Base-by-base conservation (phyloP, 2,329 filamentous ascomycete species). In the Paecilomyces variotii region DNA sequence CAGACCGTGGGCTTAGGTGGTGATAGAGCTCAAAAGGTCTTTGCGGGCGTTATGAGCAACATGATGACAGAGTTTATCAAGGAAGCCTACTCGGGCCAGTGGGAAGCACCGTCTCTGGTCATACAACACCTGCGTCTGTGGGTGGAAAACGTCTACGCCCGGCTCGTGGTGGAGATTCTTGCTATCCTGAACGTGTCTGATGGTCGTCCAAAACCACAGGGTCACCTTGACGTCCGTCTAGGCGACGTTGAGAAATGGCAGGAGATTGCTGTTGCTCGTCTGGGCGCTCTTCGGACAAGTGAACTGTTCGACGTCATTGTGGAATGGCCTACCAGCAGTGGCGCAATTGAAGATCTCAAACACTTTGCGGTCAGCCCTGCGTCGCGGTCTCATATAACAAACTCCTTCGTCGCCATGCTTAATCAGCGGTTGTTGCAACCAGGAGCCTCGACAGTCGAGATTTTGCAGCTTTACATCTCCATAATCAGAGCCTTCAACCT, bases 401-500 rank as follows among this genome's bases (percentile, higher is more conserved):
- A 74, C 3, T 76, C 75, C 53, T 87, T 87, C 64, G 77, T 78
- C 2, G 72, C 76, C 5, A 80, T 80, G 49, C 71, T 87, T 2
- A 78, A 79, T 24, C 75, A 77, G 28, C 78, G 84, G 9, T 70
- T 87, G 9, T 70, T 87, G 12, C 84, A 87, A 65, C 82, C 84
- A 3, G 86, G 85, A 7, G 84, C 84, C 2, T 86, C 84, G 9
- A 88, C 86, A 0, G 81, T 83, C 0, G 82, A 87, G 59, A 86
- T 89, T 2, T 71, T 89, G n/a, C 82, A 85, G 61, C 73, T 87
- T 6, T 89, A 89, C 69, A 86, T 88, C 59, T 85, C 80, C 2
- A 82, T 87, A 26, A 88, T 88, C 57, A 81, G 83, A 39, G 80
- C 83, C 0, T 88, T 88, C 63, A 81, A 82, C 55, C 74, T 82